A percentile compares a stretch with the other conserved stretches of the same genome.
Conservation (phyloP, 331 rosid species). For the Rosa hybrid region DNA sequence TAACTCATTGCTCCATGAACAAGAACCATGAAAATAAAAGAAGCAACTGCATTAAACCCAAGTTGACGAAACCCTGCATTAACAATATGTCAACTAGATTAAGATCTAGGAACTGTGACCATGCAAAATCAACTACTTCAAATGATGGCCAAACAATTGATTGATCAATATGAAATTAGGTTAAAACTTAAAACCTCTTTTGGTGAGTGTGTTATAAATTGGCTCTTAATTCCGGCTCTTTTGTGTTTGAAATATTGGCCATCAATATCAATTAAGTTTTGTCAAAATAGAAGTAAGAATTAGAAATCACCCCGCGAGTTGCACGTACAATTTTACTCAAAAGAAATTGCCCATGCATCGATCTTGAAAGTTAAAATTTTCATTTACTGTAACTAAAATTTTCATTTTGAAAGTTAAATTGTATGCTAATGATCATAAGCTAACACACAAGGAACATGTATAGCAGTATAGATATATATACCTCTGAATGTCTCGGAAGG, state of each 20-base stretch:
- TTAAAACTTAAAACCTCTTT: background rate
- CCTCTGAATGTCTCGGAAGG: constrained; percentile 72
- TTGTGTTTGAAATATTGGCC: too few species aligned
- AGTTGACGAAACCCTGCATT: constrained; percentile 53
- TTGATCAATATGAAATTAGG: background rate
- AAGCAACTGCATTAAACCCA: constrained; percentile 55
- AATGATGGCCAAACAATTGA: background rate
- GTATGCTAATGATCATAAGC: background rate
- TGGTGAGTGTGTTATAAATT: background rate
- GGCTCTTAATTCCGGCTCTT: background rate
- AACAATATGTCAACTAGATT: background rate
- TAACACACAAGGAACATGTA: background rate
- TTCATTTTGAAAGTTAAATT: background rate
- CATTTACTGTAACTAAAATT: background rate
- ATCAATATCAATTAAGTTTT: too few species aligned
- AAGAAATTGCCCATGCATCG: background rate
- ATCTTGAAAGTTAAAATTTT: background rate
- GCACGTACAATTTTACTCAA: background rate
- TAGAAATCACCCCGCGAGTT: too few species aligned
- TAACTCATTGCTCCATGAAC: constrained; percentile 57
- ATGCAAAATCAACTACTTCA: background rate
- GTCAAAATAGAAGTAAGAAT: too few species aligned
- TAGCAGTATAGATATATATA: background rate
- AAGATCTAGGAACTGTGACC: background rate
- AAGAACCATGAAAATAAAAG: constrained; percentile 43